Conservation (phyloP, 306 rosid species). For the Betula pendula region DNA sequence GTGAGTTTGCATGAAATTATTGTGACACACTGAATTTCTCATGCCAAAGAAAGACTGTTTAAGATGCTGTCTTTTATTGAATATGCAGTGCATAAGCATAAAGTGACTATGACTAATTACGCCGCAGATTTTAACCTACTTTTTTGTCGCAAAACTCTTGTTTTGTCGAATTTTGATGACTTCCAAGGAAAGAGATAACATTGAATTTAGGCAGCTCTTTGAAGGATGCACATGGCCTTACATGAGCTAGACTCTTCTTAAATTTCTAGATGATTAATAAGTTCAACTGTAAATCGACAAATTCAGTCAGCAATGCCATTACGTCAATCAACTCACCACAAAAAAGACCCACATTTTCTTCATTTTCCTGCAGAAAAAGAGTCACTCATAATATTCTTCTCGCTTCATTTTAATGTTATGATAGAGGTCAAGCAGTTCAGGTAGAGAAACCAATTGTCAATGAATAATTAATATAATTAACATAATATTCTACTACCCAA, state of each 20-base stretch:
- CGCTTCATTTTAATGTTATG: background rate
- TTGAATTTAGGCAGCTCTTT: conserved; percentile 39
- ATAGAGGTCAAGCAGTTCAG: conserved; percentile 37
- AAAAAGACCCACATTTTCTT: conserved; percentile 28
- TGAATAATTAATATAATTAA: conserved; percentile 7
- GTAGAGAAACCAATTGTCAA: conserved; percentile 13
- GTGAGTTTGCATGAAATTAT: conserved; percentile 29
- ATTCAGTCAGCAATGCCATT: conserved; percentile 3
- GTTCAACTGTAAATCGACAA: conserved; percentile 38
- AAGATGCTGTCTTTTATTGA: conserved; percentile 14
- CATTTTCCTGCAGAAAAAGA: conserved; percentile 1
- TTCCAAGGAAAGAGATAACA: conserved; percentile 28
- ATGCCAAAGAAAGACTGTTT: conserved; percentile 13
- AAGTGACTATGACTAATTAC: conserved; percentile 33
- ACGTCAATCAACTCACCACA: conserved; percentile 22
- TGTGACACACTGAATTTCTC: conserved; percentile 28
- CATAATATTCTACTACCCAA: conserved; percentile 28
- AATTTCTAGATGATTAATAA: conserved; percentile 29
- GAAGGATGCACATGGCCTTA: conserved; percentile 35
- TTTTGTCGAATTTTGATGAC: conserved; percentile 22
- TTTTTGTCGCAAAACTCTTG: conserved; percentile 22
- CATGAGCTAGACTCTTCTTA: conserved; percentile 20
- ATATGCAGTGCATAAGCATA: conserved; percentile 26
- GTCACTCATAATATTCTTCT: background rate
- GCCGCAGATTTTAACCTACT: conserved; percentile 18